Conservation (phyloP, 2,329 filamentous ascomycete genomes). For the Dothideomycetidae sp. region DNA sequence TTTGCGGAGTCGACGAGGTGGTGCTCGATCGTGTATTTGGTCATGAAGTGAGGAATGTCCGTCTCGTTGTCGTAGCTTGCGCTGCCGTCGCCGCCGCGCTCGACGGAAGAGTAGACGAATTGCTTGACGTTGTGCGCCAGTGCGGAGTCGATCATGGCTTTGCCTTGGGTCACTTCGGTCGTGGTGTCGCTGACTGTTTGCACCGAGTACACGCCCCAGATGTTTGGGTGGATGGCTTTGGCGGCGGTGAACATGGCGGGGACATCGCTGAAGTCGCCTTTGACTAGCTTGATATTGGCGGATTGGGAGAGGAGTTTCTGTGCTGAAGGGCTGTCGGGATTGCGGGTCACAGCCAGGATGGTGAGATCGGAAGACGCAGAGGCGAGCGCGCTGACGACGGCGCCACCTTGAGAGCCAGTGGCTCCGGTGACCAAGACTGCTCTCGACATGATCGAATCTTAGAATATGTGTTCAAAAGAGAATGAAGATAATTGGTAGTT, state of each 20-base stretch:
- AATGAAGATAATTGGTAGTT: too few species aligned
- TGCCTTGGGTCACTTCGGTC: slow-evolving; percentile 38
- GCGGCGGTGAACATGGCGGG: slow-evolving; percentile 8
- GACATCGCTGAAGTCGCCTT: slow-evolving; percentile 43
- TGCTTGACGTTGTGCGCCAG: slow-evolving; percentile 39
- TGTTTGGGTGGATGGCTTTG: slow-evolving; percentile 5
- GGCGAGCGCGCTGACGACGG: slow-evolving; percentile 30
- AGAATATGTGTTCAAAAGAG: too few species aligned
- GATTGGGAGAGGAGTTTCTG: slow-evolving; percentile 33
- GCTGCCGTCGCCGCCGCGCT: slow-evolving; percentile 42
- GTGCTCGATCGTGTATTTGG: slow-evolving; percentile 47
- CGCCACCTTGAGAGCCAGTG: slow-evolving; percentile 34
- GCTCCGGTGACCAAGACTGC: slow-evolving; percentile 31
- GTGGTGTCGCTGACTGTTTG: slow-evolving; percentile 32
- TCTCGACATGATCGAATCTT: slow-evolving; percentile 29
- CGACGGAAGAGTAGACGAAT: slow-evolving; percentile 49
- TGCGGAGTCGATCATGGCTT: slow-evolving; percentile 40
- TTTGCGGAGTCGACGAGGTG: slow-evolving; percentile 38
- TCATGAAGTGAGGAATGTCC: slow-evolving; percentile 45
- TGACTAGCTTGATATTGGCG: slow-evolving; percentile 38
- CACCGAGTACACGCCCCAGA: slow-evolving; percentile 46
- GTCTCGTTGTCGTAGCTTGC: slow-evolving; percentile 40
- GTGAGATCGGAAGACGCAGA: slow-evolving; percentile 26
- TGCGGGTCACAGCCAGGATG: slow-evolving; percentile 47
- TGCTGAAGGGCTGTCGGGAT: slow-evolving; percentile 37